Percentiles rank a stretch among this genome's conserved stretches.
phyloP scores from a whole-genome alignment of 73 alveolate genomes.

The Loxodes magnus region DNA sequence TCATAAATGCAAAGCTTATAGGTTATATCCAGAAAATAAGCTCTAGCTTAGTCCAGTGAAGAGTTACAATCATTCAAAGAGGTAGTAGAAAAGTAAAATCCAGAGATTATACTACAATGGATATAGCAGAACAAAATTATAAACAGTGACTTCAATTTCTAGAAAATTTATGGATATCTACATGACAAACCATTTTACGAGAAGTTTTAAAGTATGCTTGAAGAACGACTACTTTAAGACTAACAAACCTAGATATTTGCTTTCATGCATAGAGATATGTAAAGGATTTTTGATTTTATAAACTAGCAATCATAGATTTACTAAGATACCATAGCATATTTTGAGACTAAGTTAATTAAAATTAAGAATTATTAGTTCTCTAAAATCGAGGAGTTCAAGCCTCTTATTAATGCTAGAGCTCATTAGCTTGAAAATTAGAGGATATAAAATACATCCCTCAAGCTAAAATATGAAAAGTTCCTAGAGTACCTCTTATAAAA shows the following conservation, averaged over 20 bases:
- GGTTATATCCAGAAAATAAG: too few species aligned
- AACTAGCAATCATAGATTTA: constrained; percentile 1
- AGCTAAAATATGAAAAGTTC: constrained; percentile 15
- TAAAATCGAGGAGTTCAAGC: constrained; percentile 69
- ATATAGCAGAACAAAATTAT: too few species aligned
- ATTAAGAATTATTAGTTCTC: not conserved
- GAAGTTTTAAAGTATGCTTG: constrained; percentile 12
- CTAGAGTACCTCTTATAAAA: constrained; percentile 18
- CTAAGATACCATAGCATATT: constrained; percentile 7
- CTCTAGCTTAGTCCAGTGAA: too few species aligned
- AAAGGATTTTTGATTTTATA: constrained; percentile 1
- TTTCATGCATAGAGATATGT: constrained; percentile 16
- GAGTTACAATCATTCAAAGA: too few species aligned
- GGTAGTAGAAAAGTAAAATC: too few species aligned
- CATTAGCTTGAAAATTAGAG: constrained; percentile 44
- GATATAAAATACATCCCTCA: constrained; percentile 15
- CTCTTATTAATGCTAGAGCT: constrained; percentile 65
- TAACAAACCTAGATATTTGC: constrained; percentile 22
- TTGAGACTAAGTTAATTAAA: not conserved
- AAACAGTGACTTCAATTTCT: too few species aligned
- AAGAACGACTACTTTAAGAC: constrained; percentile 7
- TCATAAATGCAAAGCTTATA: too few species aligned
- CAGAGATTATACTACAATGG: too few species aligned
- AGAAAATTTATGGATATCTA: too few species aligned
- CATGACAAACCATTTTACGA: constrained; percentile 28